Evolutionary conservation across 176 grass and related monocot species (phyloP).

Genomic region (Tillandsia fasciculata): DNA sequence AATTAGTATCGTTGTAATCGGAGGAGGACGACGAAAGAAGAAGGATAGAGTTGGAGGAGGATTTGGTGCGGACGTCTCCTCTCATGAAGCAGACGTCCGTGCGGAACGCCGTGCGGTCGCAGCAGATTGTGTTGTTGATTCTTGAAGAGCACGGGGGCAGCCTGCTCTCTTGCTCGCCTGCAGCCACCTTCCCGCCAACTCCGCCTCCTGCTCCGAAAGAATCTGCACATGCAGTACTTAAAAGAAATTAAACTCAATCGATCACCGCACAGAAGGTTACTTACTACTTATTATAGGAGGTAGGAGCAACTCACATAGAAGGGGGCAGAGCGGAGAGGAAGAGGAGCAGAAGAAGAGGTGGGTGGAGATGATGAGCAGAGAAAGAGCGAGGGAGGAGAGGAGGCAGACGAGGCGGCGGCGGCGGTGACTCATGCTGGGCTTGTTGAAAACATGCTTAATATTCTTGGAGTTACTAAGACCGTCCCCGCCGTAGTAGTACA

Average conservation of each 20-base stretch:
- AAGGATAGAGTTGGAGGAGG: slow-evolving; percentile 44
- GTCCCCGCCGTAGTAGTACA: slow-evolving; percentile 28
- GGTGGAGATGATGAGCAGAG: slow-evolving; percentile 34
- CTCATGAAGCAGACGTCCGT: slow-evolving; percentile 49
- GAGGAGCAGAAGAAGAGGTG: slow-evolving; percentile 29
- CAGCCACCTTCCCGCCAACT: background rate
- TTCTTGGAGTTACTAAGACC: slow-evolving; percentile 21
- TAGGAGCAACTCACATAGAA: slow-evolving; percentile 22
- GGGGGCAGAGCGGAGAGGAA: slow-evolving; percentile 26
- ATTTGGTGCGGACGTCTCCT: slow-evolving; percentile 33
- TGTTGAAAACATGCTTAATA: slow-evolving; percentile 34
- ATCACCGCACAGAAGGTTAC: background rate
- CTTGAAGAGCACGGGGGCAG: background rate
- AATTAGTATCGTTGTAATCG: background rate
- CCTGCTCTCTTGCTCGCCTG: background rate
- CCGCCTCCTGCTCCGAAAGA: background rate
- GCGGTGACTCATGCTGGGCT: slow-evolving; percentile 36
- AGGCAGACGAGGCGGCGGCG: slow-evolving; percentile 8
- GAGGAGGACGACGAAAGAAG: slow-evolving; percentile 24
- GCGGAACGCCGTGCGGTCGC: slow-evolving; percentile 31
- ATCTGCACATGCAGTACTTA: background rate
- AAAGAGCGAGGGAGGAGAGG: slow-evolving; percentile 21
- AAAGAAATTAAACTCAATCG: background rate
- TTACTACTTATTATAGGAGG: background rate
- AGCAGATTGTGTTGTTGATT: slow-evolving; percentile 29